Base-by-base conservation (phyloP, 1,284 basidiomycete species). In the Austropuccinia psidii region DNA sequence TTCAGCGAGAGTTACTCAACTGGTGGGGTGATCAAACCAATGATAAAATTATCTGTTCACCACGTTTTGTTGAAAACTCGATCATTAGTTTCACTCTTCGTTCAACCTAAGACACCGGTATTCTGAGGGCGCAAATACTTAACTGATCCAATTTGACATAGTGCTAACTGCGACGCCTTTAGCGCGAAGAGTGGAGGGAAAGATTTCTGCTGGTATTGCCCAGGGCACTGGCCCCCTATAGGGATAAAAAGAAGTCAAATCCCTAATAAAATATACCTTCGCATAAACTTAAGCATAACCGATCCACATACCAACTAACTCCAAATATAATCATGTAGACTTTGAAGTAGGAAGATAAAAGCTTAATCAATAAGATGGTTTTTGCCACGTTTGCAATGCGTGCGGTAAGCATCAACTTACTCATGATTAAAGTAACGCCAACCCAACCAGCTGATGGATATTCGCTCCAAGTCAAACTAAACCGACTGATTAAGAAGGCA, bases 91-190 rank as follows among this genome's bases (percentile, higher is more conserved):
- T 45, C 11, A n/a, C 11, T 45, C n/a, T 24, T 4, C 24, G 21
- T 11, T 19, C 31, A 58, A 17, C 9, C 61, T 45, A 5, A 29
- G 29, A 17, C 4, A 11, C 9, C 68, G n/a, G 50, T 62, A 52
- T 60, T 37, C 15, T 41, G 3, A 37, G 19, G 24, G 15, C 24
- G n/a, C 31, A 52, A 50, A 27, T 37, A 79, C 74, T 79, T 77
- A 69, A 76, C 45, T 68, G 24, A 79, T 43, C 79, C 79, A 80
- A 69, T 79, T 79, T 41, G 75, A 76, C 49, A 77, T 76, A 13
- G 77, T 77, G 19, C 77, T 75, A 17, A 80, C 62, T 7, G 80
- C 78, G 6, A 80, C 79, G 17, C 79, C 80, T 70, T 79, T 80
- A 13, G 80, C 76, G 17, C 80, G 77, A 47, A 76, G 75, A 19